These are phyloP conservation scores for Zymoseptoria ardabiliae DNA, from an alignment of 2,329 filamentous ascomycete genomes.

Conservation along the genomic window DNA sequence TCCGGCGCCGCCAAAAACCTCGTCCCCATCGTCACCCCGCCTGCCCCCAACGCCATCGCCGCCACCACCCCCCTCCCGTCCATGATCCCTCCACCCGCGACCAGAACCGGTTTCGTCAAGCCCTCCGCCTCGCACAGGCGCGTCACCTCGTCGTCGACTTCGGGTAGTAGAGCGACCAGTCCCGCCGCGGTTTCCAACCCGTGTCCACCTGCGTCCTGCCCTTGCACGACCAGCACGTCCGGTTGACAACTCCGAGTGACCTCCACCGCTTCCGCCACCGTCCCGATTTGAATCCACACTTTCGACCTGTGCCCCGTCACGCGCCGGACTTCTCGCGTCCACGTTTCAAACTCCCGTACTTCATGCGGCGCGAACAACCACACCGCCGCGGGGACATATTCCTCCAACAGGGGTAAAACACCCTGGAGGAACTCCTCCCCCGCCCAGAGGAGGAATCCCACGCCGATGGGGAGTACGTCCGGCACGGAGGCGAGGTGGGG, in stretches of 20 bases:
- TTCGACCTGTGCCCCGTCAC: slow-evolving; percentile 33
- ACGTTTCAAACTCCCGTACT: slow-evolving; percentile 30
- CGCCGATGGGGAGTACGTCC: slow-evolving; percentile 44
- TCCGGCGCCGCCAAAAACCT: slow-evolving; percentile 51
- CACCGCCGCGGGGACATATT: slow-evolving; percentile 48
- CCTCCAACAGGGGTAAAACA: slow-evolving; percentile 44
- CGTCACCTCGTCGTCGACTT: slow-evolving; percentile 45
- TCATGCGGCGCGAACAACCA: slow-evolving; percentile 60
- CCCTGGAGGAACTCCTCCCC: slow-evolving; percentile 34
- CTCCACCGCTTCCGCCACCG: slow-evolving; percentile 47
- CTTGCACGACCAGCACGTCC: slow-evolving; percentile 57
- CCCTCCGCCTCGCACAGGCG: slow-evolving; percentile 14
- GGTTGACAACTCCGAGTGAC: slow-evolving; percentile 42
- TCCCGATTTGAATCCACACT: slow-evolving; percentile 57
- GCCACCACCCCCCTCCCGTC: slow-evolving; percentile 51
- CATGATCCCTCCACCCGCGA: slow-evolving; percentile 55
- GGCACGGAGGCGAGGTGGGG: slow-evolving; percentile 15
- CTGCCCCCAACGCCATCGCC: slow-evolving; percentile 46
- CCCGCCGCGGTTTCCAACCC: slow-evolving; percentile 50
- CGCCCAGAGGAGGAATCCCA: slow-evolving; percentile 56
- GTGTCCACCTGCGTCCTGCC: slow-evolving; percentile 58
- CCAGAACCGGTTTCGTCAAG: slow-evolving; percentile 30
- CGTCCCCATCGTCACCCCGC: slow-evolving; percentile 55
- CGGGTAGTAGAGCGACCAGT: slow-evolving; percentile 51
- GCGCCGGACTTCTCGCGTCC: slow-evolving; percentile 26